Percentiles rank a stretch among this genome's conserved stretches.
Evolutionary conservation across 495 filamentous ascomycete genomes (phyloP).

Genomic region (Talaromyces nanjingensis): DNA sequence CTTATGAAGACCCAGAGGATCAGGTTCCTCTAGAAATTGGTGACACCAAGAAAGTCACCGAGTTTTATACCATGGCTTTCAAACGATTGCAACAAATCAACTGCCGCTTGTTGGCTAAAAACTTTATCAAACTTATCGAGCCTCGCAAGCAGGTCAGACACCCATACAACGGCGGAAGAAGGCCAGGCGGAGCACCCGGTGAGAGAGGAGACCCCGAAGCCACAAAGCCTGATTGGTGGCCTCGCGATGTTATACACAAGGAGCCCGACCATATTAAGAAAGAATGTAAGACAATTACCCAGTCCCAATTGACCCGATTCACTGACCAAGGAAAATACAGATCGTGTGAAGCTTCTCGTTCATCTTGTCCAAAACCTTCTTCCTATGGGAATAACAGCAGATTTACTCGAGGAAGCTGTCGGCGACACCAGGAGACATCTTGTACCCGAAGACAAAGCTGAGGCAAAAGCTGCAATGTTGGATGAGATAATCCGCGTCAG

Average conservation of each 20-base stretch:
- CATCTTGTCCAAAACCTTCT: slow-evolving; percentile 41
- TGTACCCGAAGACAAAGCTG: slow-evolving; percentile 24
- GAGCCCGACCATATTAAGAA: slow-evolving; percentile 83
- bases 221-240: slow-evolving; percentile 79
- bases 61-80: slow-evolving; percentile 32
- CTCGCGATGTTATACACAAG: slow-evolving; percentile 54
- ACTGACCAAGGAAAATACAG: slow-evolving; percentile 16
- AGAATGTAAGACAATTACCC: slow-evolving; percentile 49
- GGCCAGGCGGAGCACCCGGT: slow-evolving; percentile 29
- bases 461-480: slow-evolving; percentile 28
- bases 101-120: slow-evolving; percentile 56
- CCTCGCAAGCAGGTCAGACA: slow-evolving; percentile 79
- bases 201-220: slow-evolving; percentile 41
- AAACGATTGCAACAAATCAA: slow-evolving; percentile 40
- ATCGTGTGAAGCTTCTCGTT: slow-evolving; percentile 33
- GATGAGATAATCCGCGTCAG: slow-evolving; percentile 48
- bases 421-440: slow-evolving; percentile 34
- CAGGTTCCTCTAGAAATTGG: slow-evolving; percentile 33
- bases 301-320: not conserved
- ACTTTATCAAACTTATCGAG: slow-evolving; percentile 74
- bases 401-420: slow-evolving; percentile 36
- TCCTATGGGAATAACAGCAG: slow-evolving; percentile 28
- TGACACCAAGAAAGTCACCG: slow-evolving; percentile 27
- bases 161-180: slow-evolving; percentile 65
- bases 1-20: slow-evolving; percentile 15